These are phyloP conservation scores for Penicillium sp. DNA, from an alignment of 2,329 filamentous ascomycete species.

Conservation along the genomic window DNA sequence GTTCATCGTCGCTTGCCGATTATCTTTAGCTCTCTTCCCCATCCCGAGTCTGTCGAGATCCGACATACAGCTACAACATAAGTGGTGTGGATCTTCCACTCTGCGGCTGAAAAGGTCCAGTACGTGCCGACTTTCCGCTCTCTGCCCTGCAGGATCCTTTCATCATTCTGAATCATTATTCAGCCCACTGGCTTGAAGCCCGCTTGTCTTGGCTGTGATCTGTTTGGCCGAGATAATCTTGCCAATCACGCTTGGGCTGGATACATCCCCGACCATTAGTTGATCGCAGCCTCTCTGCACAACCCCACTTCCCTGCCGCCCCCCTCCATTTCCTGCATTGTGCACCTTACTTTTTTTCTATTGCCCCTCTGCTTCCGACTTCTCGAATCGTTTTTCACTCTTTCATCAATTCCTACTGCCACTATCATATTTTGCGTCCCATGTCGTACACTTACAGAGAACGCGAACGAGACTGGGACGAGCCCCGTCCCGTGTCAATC, in stretches of 20 bases:
- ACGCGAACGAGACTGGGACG: slow-evolving; percentile 44
- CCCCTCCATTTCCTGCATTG: slow-evolving; percentile 22
- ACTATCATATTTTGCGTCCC: slow-evolving; percentile 3
- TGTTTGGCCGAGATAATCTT: slow-evolving; percentile 3
- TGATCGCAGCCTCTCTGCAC: slow-evolving; percentile 17
- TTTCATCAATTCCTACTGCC: slow-evolving; percentile 14
- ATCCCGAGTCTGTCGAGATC: background rate
- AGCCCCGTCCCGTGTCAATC: slow-evolving; percentile 47
- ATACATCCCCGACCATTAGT: slow-evolving; percentile 17
- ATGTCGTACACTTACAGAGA: slow-evolving; percentile 44
- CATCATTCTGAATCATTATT: slow-evolving; percentile 12
- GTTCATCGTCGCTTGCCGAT: slow-evolving; percentile 2
- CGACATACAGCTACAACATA: background rate
- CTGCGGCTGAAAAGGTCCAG: slow-evolving; percentile 9
- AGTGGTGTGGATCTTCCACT: slow-evolving; percentile 6
- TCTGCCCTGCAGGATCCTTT: slow-evolving; percentile 12
- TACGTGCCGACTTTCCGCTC: slow-evolving; percentile 5
- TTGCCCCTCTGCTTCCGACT: background rate
- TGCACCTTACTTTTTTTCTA: slow-evolving; percentile 8
- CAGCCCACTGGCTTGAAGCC: background rate
- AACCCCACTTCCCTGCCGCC: slow-evolving; percentile 24
- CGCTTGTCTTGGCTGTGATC: slow-evolving; percentile 2
- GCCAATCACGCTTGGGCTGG: slow-evolving; percentile 20
- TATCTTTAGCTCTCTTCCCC: background rate
- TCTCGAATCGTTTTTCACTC: slow-evolving; percentile 7